Evolutionary conservation across 805 yeast species (phyloP).

Genomic region (Geotrichum ghanense): DNA sequence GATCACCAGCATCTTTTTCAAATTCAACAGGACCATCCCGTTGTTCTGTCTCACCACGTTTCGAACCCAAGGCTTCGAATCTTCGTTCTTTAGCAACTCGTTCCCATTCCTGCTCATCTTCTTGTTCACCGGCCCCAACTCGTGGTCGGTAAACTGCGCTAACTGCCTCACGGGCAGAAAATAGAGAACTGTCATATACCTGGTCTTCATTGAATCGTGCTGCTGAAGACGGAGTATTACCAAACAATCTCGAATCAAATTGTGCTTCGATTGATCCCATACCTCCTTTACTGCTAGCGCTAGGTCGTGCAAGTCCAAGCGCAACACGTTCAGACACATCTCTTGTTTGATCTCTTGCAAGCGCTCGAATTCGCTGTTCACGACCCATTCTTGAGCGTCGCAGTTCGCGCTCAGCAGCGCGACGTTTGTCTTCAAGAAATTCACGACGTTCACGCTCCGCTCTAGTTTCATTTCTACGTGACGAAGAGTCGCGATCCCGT

Average conservation of each 20-base stretch:
- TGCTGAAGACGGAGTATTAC: slow-evolving; percentile 31
- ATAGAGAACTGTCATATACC: slow-evolving; percentile 49
- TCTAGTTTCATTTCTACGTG: slow-evolving; percentile 11
- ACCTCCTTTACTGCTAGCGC: slow-evolving; percentile 16
- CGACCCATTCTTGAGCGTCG: slow-evolving; percentile 34
- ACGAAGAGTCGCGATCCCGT: slow-evolving; percentile 1
- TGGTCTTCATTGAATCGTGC: slow-evolving; percentile 31
- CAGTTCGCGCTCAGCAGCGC: slow-evolving; percentile 37
- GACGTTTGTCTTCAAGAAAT: slow-evolving; percentile 34
- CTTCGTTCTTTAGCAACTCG: slow-evolving; percentile 17
- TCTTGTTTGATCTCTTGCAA: slow-evolving; percentile 36
- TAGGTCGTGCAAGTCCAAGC: slow-evolving; percentile 35
- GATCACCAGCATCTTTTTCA: slow-evolving; percentile 27
- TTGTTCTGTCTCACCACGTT: slow-evolving; percentile 11
- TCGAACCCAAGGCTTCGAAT: slow-evolving; percentile 19
- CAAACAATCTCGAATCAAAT: slow-evolving; percentile 50
- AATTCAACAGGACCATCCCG: slow-evolving; percentile 38
- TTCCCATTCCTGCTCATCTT: slow-evolving; percentile 16
- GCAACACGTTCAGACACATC: slow-evolving; percentile 48
- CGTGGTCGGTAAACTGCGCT: slow-evolving; percentile 38
- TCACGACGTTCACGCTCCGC: slow-evolving; percentile 28
- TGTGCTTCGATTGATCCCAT: too few species aligned
- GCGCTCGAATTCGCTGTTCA: slow-evolving; percentile 30
- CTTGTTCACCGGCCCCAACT: slow-evolving; percentile 19
- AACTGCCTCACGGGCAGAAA: slow-evolving; percentile 40